Base-by-base conservation (phyloP, 306 rosid species). In the Vigna nakashimae region DNA sequence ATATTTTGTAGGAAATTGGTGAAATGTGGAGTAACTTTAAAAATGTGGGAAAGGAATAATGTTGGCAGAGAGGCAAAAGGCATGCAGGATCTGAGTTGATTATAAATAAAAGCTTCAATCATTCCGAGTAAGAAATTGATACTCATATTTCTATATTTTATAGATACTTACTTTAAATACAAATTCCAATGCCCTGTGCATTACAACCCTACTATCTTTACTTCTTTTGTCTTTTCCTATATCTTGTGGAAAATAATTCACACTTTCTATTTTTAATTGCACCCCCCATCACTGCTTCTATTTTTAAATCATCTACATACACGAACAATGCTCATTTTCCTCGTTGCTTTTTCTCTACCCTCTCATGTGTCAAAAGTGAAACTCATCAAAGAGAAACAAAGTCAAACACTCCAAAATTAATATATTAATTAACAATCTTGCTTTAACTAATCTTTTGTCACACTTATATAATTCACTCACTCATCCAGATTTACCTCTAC, bases 31-130 rank as follows among this genome's bases (percentile, higher is more conserved):
- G 69, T 46, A 32, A 67, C 58, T 67, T 66, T 28, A 38, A 75
- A 82, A 81, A 42, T 75, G 68, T 38, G 67, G 78, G 75, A 76
- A 26, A 64, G 52, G 73, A 82, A 80, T 84, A 73, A 84, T 82
- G 88, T 70, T 80, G 86, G 85, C 42, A 86, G 87, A 83, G 87
- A 82, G 82, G 56, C 72, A 34, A 71, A 79, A 53, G 63, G 34
- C 34, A 30, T 0, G 5, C 86, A 82, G 76, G 74, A 87, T 89
- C 88, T 81, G 69, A 84, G 88, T 86, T 66, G 82, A 67, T 38
- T 65, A 73, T 79, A 69, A 76, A 83, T 79, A 76, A 74, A 70
- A 56, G 74, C 42, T 75, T 76, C 88, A 78, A 84, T 83, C 87
- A 69, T 71, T 87, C 86, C 82, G 75, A n/a, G 20, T 22, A 16